phyloP scores from a whole-genome alignment of 768 basidiomycete species.

The Leccinum disarticulatum region DNA sequence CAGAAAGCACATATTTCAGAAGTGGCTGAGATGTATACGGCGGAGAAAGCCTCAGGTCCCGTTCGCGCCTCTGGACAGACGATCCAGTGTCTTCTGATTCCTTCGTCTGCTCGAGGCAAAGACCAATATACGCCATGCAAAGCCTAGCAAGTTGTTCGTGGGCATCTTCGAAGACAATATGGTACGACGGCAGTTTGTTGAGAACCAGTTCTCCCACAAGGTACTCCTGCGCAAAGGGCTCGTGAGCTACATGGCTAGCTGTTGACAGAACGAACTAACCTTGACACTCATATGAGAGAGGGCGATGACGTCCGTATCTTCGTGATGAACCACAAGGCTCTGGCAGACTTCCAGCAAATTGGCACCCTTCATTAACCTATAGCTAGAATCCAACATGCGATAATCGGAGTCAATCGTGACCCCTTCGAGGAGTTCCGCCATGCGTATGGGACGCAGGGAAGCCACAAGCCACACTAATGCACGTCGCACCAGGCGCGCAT shows the following conservation, averaged over 20 bases:
- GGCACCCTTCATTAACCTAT: not conserved
- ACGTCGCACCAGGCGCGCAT: constrained; percentile 1
- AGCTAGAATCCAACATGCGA: constrained; percentile 3
- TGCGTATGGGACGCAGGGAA: constrained; percentile 8
- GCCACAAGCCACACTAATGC: constrained; percentile 15
- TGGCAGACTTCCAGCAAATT: constrained; percentile 4
- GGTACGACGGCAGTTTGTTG: constrained; percentile 1
- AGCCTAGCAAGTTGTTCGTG: constrained; percentile 8
- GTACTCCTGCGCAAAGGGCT: constrained; percentile 8
- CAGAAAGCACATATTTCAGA: constrained; percentile 10
- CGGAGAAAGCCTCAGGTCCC: not conserved
- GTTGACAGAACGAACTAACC: not conserved
- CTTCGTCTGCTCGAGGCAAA: constrained; percentile 10
- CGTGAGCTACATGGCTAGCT: not conserved
- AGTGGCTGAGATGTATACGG: not conserved
- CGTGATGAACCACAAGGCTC: constrained; percentile 11
- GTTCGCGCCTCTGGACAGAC: not conserved
- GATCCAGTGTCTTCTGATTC: not conserved
- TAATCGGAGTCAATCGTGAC: constrained; percentile 1
- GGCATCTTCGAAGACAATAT: constrained; percentile 7
- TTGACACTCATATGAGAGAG: constrained; percentile 21
- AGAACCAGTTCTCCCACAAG: constrained; percentile 8
- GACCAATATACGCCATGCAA: constrained; percentile 9
- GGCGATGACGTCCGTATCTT: constrained; percentile 10
- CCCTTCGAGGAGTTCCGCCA: constrained; percentile 11